Evolutionary conservation across 2,329 filamentous ascomycete genomes (phyloP), one percentile per base, ranked within the genome.

Genomic region (Aspergillus proliferans): DNA sequence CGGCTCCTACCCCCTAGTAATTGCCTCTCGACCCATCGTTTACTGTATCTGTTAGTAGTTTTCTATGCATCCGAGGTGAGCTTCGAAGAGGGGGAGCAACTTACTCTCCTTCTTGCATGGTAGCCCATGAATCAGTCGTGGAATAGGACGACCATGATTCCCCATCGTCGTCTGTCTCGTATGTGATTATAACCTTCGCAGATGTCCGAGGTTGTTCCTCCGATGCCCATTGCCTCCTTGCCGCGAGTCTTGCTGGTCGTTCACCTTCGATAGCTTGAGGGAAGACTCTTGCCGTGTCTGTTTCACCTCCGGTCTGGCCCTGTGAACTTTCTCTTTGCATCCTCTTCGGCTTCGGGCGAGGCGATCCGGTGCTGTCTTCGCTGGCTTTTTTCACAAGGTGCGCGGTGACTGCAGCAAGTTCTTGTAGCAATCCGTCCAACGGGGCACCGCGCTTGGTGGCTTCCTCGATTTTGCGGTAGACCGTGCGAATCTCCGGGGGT

Each of bases 401-500:
- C n/a, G 45, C 39, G n/a, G 59, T 57, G 2, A 52, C 53, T 33
- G 45, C 44, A 30, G 60, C 57, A 7, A 68, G 58, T 34, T 64
- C 64, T 43, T 60, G 52, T 21, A 68, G 56, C 6, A 66, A 56
- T 10, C 43, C 54, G 15, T 61, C 60, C 21, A 66, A 51, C 10
- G 61, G 51, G 21, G 64, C 59, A 14, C 61, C 61, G 9, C 55
- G 57, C 41, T 57, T 58, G 24, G 56, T 60, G 15, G 64, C 62
- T 40, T 58, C 55, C 49, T 66, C 63, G 14, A 67, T 67, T 19
- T 55, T 59, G 24, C 52, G 55, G 46, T 67, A 65, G 24, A 68
- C 36, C n/a, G 50, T 49, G 19, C 52, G 55, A 47, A 68, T 51
- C 10, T 63, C 58, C 6, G 52, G 42, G 6, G 57, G 54, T 19